phyloP scores from a whole-genome alignment of 2,329 filamentous ascomycete genomes.

The Colletotrichum coccodes region DNA sequence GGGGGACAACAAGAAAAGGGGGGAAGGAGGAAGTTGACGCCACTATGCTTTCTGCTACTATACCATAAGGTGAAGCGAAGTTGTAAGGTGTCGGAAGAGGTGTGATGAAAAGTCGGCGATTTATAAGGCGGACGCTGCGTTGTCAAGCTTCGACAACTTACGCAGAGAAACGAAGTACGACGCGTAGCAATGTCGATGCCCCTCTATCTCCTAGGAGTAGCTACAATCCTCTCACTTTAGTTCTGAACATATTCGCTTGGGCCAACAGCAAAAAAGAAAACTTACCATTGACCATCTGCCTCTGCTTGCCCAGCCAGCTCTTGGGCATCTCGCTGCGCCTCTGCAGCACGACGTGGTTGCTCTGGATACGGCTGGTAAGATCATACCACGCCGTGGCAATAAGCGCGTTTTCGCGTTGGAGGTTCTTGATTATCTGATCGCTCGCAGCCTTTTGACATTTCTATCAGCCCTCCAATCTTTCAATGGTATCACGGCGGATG shows the following conservation, averaged over 20 bases:
- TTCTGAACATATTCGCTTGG: neutral
- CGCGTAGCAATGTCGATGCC: neutral
- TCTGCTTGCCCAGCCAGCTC: conserved; percentile 88
- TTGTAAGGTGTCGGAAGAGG: neutral
- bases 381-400: conserved; percentile 91
- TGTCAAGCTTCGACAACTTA: no score
- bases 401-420: conserved; percentile 81
- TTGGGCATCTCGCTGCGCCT: conserved; percentile 78
- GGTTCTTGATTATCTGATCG: conserved; percentile 70
- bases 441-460: conserved; percentile 52
- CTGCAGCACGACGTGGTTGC: conserved; percentile 83
- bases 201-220: conserved; percentile 36
- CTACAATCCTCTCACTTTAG: conserved; percentile 15
- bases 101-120: neutral
- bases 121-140: neutral
- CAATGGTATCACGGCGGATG: neutral
- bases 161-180: neutral
- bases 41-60: neutral
- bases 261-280: neutral
- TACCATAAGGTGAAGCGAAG: neutral
- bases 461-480: neutral
- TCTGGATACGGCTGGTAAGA: conserved; percentile 80
- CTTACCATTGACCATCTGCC: conserved; percentile 73
- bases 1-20: neutral
- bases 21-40: neutral